These are phyloP conservation scores for Spathaspora boniae DNA, from an alignment of 805 yeast genomes.

Conservation along the genomic window DNA sequence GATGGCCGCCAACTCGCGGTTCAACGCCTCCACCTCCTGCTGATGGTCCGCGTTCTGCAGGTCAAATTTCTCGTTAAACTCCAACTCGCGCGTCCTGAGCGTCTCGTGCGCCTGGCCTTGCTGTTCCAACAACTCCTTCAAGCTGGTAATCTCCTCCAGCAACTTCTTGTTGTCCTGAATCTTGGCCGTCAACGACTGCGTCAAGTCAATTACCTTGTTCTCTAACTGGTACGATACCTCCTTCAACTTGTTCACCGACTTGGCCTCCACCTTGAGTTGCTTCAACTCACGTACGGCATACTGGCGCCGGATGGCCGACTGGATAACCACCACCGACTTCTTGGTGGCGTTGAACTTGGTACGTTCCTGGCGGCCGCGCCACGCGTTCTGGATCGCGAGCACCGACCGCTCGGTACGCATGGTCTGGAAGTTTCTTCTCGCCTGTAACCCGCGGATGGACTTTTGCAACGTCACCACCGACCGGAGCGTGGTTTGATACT, in stretches of 20 bases:
- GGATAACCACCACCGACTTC: slow-evolving; percentile 65
- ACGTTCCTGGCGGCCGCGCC: slow-evolving; percentile 70
- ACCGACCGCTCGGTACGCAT: slow-evolving; percentile 63
- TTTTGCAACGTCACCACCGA: slow-evolving; percentile 46
- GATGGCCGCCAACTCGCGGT: slow-evolving; percentile 52
- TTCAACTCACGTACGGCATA: slow-evolving; percentile 65
- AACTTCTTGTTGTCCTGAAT: slow-evolving; percentile 79
- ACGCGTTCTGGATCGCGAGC: slow-evolving; percentile 62
- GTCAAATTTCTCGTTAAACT: slow-evolving; percentile 45
- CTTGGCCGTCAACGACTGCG: slow-evolving; percentile 76
- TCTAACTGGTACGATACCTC: slow-evolving; percentile 92
- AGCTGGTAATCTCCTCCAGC: slow-evolving; percentile 52
- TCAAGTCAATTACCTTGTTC: slow-evolving; percentile 94
- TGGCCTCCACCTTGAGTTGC: slow-evolving; percentile 77
- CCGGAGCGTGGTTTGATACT: slow-evolving; percentile 25
- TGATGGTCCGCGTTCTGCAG: slow-evolving; percentile 46
- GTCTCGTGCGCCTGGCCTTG: slow-evolving; percentile 51
- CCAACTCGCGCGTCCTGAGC: slow-evolving; percentile 53
- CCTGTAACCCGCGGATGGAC: slow-evolving; percentile 46
- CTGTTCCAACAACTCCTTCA: slow-evolving; percentile 47
- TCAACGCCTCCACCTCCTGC: slow-evolving; percentile 46
- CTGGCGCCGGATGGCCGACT: slow-evolving; percentile 73
- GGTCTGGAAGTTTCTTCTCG: slow-evolving; percentile 50
- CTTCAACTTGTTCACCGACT: slow-evolving; percentile 82
- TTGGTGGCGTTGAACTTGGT: slow-evolving; percentile 41